These are phyloP conservation scores for Olyra latifolia DNA, from an alignment of 176 grass and related monocot genomes.

Conservation along the genomic window DNA sequence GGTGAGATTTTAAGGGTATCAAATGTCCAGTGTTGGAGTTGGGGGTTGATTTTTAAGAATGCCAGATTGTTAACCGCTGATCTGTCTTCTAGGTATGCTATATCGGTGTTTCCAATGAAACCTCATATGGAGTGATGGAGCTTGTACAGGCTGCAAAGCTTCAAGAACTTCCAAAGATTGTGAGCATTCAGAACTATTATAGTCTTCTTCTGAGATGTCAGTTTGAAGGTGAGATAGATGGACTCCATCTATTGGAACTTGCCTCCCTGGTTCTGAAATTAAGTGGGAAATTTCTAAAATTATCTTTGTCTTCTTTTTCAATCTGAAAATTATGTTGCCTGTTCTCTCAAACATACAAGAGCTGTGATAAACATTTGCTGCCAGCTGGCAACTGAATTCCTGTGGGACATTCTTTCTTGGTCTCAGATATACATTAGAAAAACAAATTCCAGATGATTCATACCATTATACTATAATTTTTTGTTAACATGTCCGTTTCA, in stretches of 20 bases:
- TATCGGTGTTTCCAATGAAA: no score
- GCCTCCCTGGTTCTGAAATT: no score
- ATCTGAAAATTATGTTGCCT: background rate
- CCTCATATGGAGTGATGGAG: no score
- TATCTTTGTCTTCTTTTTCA: background rate
- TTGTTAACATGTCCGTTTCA: background rate
- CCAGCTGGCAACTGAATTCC: background rate
- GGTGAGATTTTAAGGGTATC: no score
- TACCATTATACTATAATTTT: background rate
- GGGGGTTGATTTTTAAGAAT: no score
- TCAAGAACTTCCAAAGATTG: constrained; percentile 87
- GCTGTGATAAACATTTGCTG: background rate
- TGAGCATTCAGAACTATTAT: constrained; percentile 94
- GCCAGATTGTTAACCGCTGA: no score
- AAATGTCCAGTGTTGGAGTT: no score
- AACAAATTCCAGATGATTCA: background rate
- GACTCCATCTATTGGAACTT: no score
- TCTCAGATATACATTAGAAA: background rate
- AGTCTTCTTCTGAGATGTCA: no score
- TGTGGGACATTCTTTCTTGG: background rate
- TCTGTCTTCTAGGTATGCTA: constrained; percentile 59
- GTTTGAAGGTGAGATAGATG: no score
- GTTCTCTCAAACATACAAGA: constrained; percentile 7
- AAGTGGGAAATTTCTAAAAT: constrained; percentile 23
- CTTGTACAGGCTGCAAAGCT: no score